Evolutionary conservation across 768 basidiomycete species (phyloP), one percentile per base, ranked within the genome.

Genomic region (Boletus sensibilis): DNA sequence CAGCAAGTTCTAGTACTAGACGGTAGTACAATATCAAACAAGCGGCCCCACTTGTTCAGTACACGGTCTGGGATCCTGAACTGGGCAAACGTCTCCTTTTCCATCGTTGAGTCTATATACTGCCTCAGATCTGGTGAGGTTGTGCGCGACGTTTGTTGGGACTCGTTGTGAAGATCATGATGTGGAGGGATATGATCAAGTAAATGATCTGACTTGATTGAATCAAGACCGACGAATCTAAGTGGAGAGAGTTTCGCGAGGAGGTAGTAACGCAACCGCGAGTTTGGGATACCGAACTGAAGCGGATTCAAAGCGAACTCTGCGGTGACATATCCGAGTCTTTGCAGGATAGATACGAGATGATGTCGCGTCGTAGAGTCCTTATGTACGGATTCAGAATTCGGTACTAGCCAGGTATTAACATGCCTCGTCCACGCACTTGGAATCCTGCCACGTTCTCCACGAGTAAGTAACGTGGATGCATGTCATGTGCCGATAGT

Each of bases 361-460:
- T 79, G 73, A 55, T 74, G 68, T 40, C 88, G 80, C 4, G 89
- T 90, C 25, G 69, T 80, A 2, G 90, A 92, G 9, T 75, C 74
- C 90, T 93, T 67, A 52, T 37, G 29, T 20, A n/a, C 42, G 46
- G 39, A 38, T 58, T 68, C 33, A 65, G 42, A 12, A 31, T n/a
- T n/a, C n/a, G 31, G 35, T 37, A 37, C 44, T 23, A 9, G 46
- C 55, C 12, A 13, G 9, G 14, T 7, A 8, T 23, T 14, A n/a
- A n/a, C n/a, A n/a, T 45, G 13, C 23, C 21, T 49, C 20, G 25
- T 33, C 39, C 46, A 70, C 69, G 64, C 67, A 89, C 90, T 83
- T 90, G 88, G 61, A 92, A 92, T 9, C 89, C 90, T 11, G 85
- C 88, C 4, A 93, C 91, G 61, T 92, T 92, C 66, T 92, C 91